Evolutionary conservation across 208 protist species (phyloP).

Genomic region (Crithidia fasciculata): DNA sequence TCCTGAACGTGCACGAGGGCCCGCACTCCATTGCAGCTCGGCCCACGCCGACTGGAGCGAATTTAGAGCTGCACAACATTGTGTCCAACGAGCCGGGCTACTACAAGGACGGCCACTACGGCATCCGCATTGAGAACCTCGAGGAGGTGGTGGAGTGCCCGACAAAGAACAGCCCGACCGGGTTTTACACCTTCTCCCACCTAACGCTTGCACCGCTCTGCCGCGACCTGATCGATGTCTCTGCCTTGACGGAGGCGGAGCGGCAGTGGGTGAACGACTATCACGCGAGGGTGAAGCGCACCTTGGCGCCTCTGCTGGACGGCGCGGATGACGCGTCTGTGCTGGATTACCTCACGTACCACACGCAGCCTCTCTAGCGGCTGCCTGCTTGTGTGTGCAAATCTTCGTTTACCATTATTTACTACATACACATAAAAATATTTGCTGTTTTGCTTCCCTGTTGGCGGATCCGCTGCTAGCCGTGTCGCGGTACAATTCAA

Average conservation of each 20-base stretch:
- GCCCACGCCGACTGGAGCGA: conserved; percentile 52
- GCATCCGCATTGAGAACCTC: conserved; percentile 98
- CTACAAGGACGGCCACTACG: conserved; percentile 97
- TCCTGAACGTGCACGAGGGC: conserved; percentile 97
- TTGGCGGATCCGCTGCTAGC: too few species aligned
- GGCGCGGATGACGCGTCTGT: conserved; percentile 48
- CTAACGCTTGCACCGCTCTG: conserved; percentile 93
- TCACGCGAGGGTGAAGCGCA: conserved; percentile 54
- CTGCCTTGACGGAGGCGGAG: conserved; percentile 75
- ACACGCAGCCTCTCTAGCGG: conserved; percentile 55
- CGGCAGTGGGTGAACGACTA: conserved; percentile 81
- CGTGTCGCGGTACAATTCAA: too few species aligned
- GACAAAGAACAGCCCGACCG: conserved; percentile 60
- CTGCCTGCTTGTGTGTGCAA: too few species aligned
- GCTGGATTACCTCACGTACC: conserved; percentile 70
- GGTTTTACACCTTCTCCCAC: conserved; percentile 76
- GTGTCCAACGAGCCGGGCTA: conserved; percentile 96
- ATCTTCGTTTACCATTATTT: too few species aligned
- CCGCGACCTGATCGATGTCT: conserved; percentile 84
- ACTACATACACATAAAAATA: too few species aligned
- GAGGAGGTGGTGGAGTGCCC: conserved; percentile 79
- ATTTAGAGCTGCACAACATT: conserved; percentile 65
- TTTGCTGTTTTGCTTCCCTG: too few species aligned
- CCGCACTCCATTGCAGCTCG: conserved; percentile 79
- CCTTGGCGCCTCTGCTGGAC: conserved; percentile 54